Evolutionary conservation across 345 rosid genomes (phyloP).

Genomic region (Acer yangbiense): DNA sequence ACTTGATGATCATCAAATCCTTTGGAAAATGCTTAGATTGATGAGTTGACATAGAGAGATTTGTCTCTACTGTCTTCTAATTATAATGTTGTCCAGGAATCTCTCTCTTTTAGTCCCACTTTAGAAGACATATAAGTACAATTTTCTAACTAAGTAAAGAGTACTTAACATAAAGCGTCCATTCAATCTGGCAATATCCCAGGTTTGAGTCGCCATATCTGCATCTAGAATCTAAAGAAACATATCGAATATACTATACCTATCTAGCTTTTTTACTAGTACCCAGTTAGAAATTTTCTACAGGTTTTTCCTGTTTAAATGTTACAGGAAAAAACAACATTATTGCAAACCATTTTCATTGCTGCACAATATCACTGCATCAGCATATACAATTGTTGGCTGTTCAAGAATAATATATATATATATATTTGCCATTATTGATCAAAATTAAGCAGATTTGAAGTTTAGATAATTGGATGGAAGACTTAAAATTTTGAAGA

Average conservation of each 20-base stretch:
- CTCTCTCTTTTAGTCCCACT: slow-evolving; percentile 9
- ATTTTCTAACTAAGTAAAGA: no score
- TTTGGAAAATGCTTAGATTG: slow-evolving; percentile 1
- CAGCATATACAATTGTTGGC: not conserved
- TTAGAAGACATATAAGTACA: slow-evolving; percentile 11
- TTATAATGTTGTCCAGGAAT: not conserved
- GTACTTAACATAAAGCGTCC: no score
- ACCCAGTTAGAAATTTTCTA: not conserved
- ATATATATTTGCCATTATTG: not conserved
- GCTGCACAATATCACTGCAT: not conserved
- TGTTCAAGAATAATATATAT: not conserved
- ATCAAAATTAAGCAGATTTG: not conserved
- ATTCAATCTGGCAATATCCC: no score
- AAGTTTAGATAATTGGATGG: no score
- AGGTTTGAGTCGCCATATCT: no score
- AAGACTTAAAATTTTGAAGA: not conserved
- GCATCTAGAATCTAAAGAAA: no score
- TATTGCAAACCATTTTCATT: not conserved
- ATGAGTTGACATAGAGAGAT: slow-evolving; percentile 3
- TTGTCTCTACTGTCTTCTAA: not conserved
- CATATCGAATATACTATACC: no score
- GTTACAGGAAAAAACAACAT: not conserved
- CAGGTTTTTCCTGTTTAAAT: not conserved
- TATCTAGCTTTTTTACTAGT: not conserved
- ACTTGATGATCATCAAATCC: slow-evolving; percentile 8